These are phyloP conservation scores for Populus hybrid DNA, from an alignment of 441 rosid species.

Conservation along the genomic window DNA sequence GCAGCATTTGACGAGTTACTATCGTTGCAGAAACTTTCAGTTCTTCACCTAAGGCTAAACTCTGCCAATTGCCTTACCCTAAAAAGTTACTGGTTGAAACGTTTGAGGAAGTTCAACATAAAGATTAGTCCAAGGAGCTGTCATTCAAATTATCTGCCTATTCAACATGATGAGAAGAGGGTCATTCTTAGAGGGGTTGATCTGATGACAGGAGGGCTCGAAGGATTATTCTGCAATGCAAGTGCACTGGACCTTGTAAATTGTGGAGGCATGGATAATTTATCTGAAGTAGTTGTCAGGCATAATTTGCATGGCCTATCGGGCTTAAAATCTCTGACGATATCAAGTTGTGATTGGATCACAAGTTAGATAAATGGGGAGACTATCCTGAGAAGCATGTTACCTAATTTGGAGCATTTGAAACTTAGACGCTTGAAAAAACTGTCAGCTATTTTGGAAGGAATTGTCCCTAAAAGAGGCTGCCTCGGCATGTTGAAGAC, in stretches of 20 bases:
- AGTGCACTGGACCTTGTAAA: constrained; percentile 30
- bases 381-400: constrained; percentile 9
- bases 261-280: constrained; percentile 27
- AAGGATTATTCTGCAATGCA: constrained; percentile 22
- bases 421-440: constrained; percentile 19
- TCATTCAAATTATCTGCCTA: constrained; percentile 16
- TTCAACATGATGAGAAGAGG: constrained; percentile 31
- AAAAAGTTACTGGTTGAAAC: constrained; percentile 19
- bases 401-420: constrained; percentile 31
- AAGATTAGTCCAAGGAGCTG: constrained; percentile 17
- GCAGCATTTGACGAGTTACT: constrained; percentile 28
- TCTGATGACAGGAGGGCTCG: constrained; percentile 25
- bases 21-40: constrained; percentile 20
- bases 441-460: constrained; percentile 21
- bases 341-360: constrained; percentile 28
- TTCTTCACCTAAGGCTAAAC: constrained; percentile 28
- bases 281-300: constrained; percentile 24
- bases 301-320: constrained; percentile 19
- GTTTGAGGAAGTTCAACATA: constrained; percentile 30
- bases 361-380: constrained; percentile 10
- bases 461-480: constrained; percentile 26
- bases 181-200: constrained; percentile 34
- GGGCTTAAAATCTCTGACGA: constrained; percentile 26
- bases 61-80: constrained; percentile 13
- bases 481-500: constrained; percentile 25